Evolutionary conservation across 2,329 filamentous ascomycete genomes (phyloP), one percentile per base, ranked within the genome.

Genomic region (Botrytis aclada): DNA sequence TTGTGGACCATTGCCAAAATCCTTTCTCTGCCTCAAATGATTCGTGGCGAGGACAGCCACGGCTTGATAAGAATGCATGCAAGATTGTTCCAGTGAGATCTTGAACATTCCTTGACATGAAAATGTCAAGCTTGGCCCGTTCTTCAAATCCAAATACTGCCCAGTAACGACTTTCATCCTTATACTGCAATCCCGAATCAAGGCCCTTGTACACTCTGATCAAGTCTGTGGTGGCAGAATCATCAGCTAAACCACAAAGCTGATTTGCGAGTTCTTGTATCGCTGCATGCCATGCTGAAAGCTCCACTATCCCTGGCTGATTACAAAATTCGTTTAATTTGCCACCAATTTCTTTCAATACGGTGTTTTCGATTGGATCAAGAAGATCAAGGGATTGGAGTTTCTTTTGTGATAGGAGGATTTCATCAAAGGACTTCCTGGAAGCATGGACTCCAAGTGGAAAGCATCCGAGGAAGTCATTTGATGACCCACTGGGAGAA

Each of bases 381-480:
- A 72, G 70, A 72, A 72, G 70, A 47, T 72, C 70, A 60, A 66
- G 70, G 25, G 70, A 66, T 39, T 39, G 58, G 54, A 74, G 66
- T 32, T 12, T 81, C 78, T 80, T 78, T 74, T 86, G 85, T 7
- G 83, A 83, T 61, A 83, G 79, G 45, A 85, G 79, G 37, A 86
- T 79, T 60, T 85, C 83, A 4, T 82, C 80, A 71, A 86, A 86
- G 9, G 83, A 81, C 45, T 82, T 77, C 20, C 79, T 74, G 1
- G 83, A 79, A 8, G 82, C 79, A 51, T 85, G 82, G 4, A 84
- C 81, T 2, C 85, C 84, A 1, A 86, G 76, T 34, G 84, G 84
- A 71, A 85, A 86, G 73, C 85, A 86, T 29, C 84, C 84, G 43
- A 85, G 78, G 22, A 79, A 75, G 51, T 80, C 82, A 72, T 82